phyloP scores from a whole-genome alignment of 2,329 filamentous ascomycete genomes.

The Clarireedia sp. region DNA sequence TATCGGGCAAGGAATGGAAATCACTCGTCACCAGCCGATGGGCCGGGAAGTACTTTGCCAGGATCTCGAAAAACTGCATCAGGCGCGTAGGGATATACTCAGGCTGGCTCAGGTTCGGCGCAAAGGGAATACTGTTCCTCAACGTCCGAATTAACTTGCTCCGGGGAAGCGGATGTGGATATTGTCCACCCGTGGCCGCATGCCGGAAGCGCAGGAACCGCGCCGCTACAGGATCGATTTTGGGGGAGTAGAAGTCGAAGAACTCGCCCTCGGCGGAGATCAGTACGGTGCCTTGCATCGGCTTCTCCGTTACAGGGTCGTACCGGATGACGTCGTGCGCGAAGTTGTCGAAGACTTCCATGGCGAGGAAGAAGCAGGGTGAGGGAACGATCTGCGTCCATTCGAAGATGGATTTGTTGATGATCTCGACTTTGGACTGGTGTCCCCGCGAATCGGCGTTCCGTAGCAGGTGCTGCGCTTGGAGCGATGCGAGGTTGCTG shows the following conservation, averaged over 20 bases:
- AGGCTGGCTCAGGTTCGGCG: constrained; percentile 67
- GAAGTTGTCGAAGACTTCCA: constrained; percentile 99
- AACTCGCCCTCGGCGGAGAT: constrained; percentile 83
- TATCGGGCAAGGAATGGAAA: constrained; percentile 78
- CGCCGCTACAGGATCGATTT: constrained; percentile 72
- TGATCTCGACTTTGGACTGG: constrained; percentile 78
- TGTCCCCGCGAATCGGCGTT: constrained; percentile 67
- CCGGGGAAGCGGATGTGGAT: constrained; percentile 51
- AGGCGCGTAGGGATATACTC: constrained; percentile 93
- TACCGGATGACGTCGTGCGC: constrained; percentile 92
- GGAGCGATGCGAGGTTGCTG: constrained; percentile 66
- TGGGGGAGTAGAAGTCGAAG: constrained; percentile 81
- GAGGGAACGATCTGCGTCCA: constrained; percentile 83
- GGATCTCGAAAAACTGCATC: constrained; percentile 93
- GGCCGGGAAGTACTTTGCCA: constrained; percentile 80
- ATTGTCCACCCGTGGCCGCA: constrained; percentile 58
- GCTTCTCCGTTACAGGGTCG: constrained; percentile 69
- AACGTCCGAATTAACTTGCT: constrained; percentile 51
- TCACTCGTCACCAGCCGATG: constrained; percentile 86
- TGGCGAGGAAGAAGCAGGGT: constrained; percentile 93
- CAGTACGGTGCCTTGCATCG: constrained; percentile 81
- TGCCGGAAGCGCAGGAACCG: constrained; percentile 81
- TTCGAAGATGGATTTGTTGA: constrained; percentile 92
- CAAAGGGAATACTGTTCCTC: constrained; percentile 57
- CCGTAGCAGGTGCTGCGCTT: constrained; percentile 61